Percentiles rank a stretch among this genome's conserved stretches.
phyloP scores from a whole-genome alignment of 2,329 filamentous ascomycete species.

The Aspergillus unguis region DNA sequence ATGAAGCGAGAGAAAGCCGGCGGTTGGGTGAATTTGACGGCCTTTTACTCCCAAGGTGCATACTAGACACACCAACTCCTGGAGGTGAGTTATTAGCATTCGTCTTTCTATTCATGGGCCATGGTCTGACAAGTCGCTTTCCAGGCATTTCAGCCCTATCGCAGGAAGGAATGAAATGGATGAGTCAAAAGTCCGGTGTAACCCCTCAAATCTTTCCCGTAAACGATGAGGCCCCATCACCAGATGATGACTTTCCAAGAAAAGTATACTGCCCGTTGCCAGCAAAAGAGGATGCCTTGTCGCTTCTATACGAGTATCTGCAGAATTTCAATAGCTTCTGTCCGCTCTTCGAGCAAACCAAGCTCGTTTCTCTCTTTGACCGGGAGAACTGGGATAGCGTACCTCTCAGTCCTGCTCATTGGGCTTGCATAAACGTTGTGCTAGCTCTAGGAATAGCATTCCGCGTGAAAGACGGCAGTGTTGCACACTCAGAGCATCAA shows the following conservation, averaged over 20 bases:
- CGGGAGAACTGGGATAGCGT: slow-evolving; percentile 2
- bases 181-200: slow-evolving; percentile 11
- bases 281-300: slow-evolving; percentile 8
- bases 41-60: slow-evolving; percentile 14
- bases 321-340: slow-evolving; percentile 14
- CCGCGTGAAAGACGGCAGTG: not conserved
- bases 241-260: slow-evolving; percentile 5
- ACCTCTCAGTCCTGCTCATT: slow-evolving; percentile 10
- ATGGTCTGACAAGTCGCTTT: not conserved
- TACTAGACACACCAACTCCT: slow-evolving; percentile 7
- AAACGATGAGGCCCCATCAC: not conserved
- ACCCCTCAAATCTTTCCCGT: not conserved
- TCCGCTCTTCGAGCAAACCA: slow-evolving; percentile 13
- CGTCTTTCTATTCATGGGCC: not conserved
- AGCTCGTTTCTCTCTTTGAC: slow-evolving; percentile 12
- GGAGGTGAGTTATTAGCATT: slow-evolving; percentile 4
- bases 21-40: not conserved
- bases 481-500: slow-evolving; percentile 10
- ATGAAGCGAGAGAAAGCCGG: not conserved
- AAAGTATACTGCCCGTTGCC: slow-evolving; percentile 14
- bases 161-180: slow-evolving; percentile 15
- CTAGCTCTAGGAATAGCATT: slow-evolving; percentile 15
- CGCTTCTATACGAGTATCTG: slow-evolving; percentile 13
- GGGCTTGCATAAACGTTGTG: slow-evolving; percentile 17
- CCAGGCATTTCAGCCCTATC: slow-evolving; percentile 13